Evolutionary conservation across 164 flowering plant genomes (phyloP), one percentile per base, ranked within the genome.

Genomic region (Buxus sempervirens): DNA sequence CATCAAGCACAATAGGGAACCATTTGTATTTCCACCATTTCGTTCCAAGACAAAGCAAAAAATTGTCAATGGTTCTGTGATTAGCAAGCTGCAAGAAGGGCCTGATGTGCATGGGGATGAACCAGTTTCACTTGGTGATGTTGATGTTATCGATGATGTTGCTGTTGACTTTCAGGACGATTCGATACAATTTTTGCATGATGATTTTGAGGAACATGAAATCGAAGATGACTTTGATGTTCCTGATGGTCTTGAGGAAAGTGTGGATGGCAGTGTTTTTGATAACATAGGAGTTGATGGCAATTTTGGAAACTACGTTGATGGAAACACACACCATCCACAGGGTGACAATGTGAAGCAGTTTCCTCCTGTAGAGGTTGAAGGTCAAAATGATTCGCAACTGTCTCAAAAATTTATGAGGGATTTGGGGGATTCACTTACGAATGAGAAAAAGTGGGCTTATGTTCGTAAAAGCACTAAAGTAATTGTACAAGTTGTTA

Each of bases 401-500:
- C 45, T 57, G 25, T 61, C 78, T 60, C 65, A 74, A 13, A 74
- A 69, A 66, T 76, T 67, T 65, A 60, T 22, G 49, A 72, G 80
- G 70, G 78, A 68, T 73, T 57, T 71, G 18, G 59, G 24, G 38
- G 63, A 66, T 61, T 48, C 63, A 25, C 55, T n/a, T 21, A 60
- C 58, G 21, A 63, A 48, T 72, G 78, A 63, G 22, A 82, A 78
- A 63, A 88, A 81, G 77, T 94, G 97, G 98, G 69, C 70, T 60
- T 82, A 73, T 65, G 91, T 94, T 72, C 82, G 80, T 38, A 83
- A 83, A 77, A 96, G 98, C 55, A 90, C 98, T 63, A 94, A 88
- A 77, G 82, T 91, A 59, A 74, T 94, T 73, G 98, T 94, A 1
- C 98, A 94, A 83, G 98, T 94, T 80, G 90, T 85, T 53, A 94